Evolutionary conservation across 2,329 filamentous ascomycete genomes (phyloP), one percentile per base, ranked within the genome.

Genomic region (Aspergillus pseudoviridinutans): DNA sequence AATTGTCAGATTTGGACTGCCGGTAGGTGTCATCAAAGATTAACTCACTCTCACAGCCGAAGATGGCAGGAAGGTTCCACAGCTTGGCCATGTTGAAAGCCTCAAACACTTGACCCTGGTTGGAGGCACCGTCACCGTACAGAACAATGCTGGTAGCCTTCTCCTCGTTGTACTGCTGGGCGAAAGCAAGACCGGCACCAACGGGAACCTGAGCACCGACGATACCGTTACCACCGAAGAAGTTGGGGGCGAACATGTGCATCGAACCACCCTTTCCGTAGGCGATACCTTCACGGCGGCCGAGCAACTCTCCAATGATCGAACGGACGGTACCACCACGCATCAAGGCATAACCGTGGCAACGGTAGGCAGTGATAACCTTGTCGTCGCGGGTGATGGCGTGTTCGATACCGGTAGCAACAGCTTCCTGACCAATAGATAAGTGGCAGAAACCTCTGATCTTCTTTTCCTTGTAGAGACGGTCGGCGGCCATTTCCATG

Each of bases 11-110:
- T 5, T 46, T 46, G 17, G 8, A 32, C 25, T 17, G n/a, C 5
- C 6, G 24, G 49, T 47, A 53, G 51, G 29, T 9, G n/a, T 41
- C 27, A 25, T 42, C 22, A 35, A 46, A 44, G 28, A 14, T 28
- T 59, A 55, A 86, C 91, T 77, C 82, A 96, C 92, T 99, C 84
- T 99, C 94, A 79, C 94, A 99, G 68, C 91, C 92, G 74, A 99
- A 99, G 67, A 99, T 89, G 67, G 92, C 86, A 55, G 94, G 94
- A 50, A 99, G 83, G 70, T 94, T 92, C 94, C 94, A 99, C 66
- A 99, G 87, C 86, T 97, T 97, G 63, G 94, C 94, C 94, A 99
- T 99, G 88, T 99, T 99, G 87, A 95, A 99, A 61, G 94, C 92
- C 84, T 99, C 94, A 72, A 99, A 99, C 69, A 99, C 94, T 81